Base-by-base conservation (phyloP, 2,329 filamentous ascomycete species). In the Pseudocercospora fijiensis region DNA sequence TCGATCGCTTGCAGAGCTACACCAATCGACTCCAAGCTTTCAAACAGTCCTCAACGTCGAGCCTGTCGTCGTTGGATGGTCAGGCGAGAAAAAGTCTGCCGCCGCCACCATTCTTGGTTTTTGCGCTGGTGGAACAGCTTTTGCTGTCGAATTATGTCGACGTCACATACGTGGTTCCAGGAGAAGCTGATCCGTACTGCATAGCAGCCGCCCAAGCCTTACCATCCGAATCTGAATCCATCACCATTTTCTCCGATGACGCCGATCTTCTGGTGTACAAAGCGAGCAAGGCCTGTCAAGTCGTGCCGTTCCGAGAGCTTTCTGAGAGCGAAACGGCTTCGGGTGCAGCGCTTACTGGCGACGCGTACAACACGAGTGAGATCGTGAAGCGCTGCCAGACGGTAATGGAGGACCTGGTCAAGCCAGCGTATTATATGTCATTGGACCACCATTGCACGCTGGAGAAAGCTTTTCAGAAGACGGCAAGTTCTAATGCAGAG, bases 181-280 rank as follows among this genome's bases (percentile, higher is more conserved):
- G 90, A 0, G 94, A 98, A 77, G 94, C 94, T 1, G 94, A 98
- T 73, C 78, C 82, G 24, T 95, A 86, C 77, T 96, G 92, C 74
- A 92, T 91, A 2, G 78, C 82, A 13, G 82, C 87, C 59, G 82
- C 90, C 6, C 81, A 81, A n/a, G 73, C 81, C 28, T 80, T 83
- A 0, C 79, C 81, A 1, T 30, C 13, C 0, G 51, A 63, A 1
- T 24, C 57, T 4, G 52, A 28, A 9, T 62, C 45, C 1, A 66
- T 73, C 10, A 83, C 92, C 13, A 80, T 88, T 27, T 77, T 97
- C 6, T 96, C 92, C 0, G 88, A 87, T n/a, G 94, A 98, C 72
- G 96, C 92, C 0, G 94, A 98, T 73, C 82, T 97, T 8, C 79
- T 96, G 0, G 82, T 94, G 0, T 88, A 93, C 73, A 84, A 91